Conservation (phyloP, 306 rosid genomes). For the Styphnolobium japonicum region DNA sequence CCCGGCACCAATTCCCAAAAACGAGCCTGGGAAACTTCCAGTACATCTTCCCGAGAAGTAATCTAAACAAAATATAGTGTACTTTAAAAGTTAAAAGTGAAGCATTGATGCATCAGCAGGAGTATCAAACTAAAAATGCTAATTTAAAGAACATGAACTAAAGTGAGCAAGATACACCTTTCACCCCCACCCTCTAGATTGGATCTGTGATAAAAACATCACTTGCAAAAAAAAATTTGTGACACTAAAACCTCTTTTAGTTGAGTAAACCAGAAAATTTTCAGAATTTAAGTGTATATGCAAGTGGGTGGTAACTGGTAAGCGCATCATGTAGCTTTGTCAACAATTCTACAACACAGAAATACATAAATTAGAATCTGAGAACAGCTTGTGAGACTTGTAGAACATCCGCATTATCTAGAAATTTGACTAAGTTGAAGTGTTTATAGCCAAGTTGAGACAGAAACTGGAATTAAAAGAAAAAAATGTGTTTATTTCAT, state of each 20-base stretch:
- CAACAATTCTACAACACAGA: not conserved
- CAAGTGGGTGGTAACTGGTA: not conserved
- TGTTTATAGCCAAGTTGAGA: not conserved
- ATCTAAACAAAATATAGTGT: slow-evolving; percentile 38
- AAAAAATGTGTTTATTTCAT: not conserved
- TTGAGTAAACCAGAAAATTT: slow-evolving; percentile 2
- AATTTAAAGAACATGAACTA: not conserved
- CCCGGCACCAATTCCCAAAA: slow-evolving; percentile 99
- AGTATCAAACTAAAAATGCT: not conserved
- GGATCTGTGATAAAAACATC: not conserved
- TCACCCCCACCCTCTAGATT: not conserved
- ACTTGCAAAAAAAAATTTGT: not conserved
- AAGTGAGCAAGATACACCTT: not conserved
- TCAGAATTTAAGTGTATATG: not conserved
- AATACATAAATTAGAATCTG: not conserved
- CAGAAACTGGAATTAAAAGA: not conserved
- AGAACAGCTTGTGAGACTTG: not conserved
- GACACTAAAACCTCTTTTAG: slow-evolving; percentile 6
- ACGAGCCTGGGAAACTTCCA: slow-evolving; percentile 75
- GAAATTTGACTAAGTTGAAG: not conserved
- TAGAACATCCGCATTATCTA: not conserved
- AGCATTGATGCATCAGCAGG: not conserved
- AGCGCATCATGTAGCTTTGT: not conserved
- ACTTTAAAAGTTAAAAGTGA: not conserved
- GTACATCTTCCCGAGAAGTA: slow-evolving; percentile 67